Base-by-base conservation (phyloP, 495 filamentous ascomycete genomes). In the Lasiosphaeris hirsuta region DNA sequence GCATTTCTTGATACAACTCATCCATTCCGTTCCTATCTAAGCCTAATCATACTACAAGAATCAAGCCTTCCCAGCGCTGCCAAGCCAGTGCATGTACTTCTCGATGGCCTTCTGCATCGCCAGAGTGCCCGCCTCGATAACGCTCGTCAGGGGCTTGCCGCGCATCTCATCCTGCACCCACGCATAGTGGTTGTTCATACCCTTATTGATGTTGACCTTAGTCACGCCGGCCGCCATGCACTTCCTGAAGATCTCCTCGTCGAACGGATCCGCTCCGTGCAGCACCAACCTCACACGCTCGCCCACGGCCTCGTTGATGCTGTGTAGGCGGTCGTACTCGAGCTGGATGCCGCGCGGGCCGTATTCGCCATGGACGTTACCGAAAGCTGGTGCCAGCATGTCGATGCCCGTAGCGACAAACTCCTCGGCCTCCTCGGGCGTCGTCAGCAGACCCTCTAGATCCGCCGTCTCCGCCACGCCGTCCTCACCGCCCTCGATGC, bases 401-500 rank as follows among this genome's bases (percentile, higher is more conserved):
- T 92, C 87, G 59, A 92, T 90, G 0, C 90, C 90, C 23, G 87
- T 90, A 9, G 76, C 79, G 0, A 90, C 86, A 69, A 93, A 93
- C 70, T 88, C 83, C 66, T 82, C 72, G 39, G 86, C 88, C 69
- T 92, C 83, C 68, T 89, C 87, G 0, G 87, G 83, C 0, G 85
- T 91, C n/a, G 90, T 95, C 63, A 92, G 64, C 48, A 92, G 55
- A 0, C 81, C 88, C 67, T 89, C 87, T 18, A 92, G 68, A 61
- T 90, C 89, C 1, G 72, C 85, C 36, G 88, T 91, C 67, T 92
- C 88, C 3, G 82, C 79, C 18, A 95, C 83, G 0, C 90, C 90
- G 62, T 95, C 90, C 72, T 95, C 90, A 5, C 89, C 89, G 41
- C 90, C 90, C 67, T 90, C 87, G 59, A 95, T 93, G 6, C 90